Base-by-base conservation (phyloP, 108 stramenopile genomes). In the Mayamaea pseudoterrestris region DNA sequence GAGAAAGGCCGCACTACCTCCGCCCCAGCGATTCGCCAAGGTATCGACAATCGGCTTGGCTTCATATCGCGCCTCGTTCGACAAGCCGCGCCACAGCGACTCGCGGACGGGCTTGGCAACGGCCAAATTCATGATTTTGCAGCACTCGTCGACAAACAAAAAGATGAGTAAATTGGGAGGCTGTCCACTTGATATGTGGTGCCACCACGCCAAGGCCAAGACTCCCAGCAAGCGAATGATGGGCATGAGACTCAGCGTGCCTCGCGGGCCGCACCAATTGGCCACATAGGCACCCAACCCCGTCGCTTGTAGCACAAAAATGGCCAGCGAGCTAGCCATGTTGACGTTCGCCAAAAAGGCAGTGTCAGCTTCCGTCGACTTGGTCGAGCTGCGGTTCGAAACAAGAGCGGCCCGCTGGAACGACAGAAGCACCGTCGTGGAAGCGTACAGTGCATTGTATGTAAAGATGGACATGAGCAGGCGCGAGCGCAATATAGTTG, bases 1-100 rank as follows among this genome's bases (percentile, higher is more conserved):
- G 25, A 82, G 61, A 47, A 90, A 84, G 29, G 90, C 86, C 3
- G 90, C 90, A 65, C 78, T 81, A 26, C 90, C 90, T 6, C 85
- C 85, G 9, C 90, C 90, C 85, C 85, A 92, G 36, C 90, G 66
- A 67, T 88, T 92, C 24, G 85, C 85, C 22, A 92, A 46, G 14
- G 85, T 85, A 52, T 92, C 90, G 12, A 92, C 85, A 47, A 92
- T 86, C 11, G 90, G 90, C 51, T 92, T 92, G 34, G 90, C 85
- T 62, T 92, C 85, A 34, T 88, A 88, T 50, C 90, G 53, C 14
- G 85, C 90, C 53, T 92, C 90, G 32, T 77, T 82, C 25, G 74
- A 80, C 5, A 92, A 43, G 21, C 83, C 90, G 20, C 81, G 61
- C 90, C 90, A 92, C 12, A 92, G 56, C 27, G 68, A 70, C 68